Percentiles rank a stretch among this genome's conserved stretches.
Evolutionary conservation across 148 eudicot genomes (phyloP).

Genomic region (Tetragonia tetragonoides): DNA sequence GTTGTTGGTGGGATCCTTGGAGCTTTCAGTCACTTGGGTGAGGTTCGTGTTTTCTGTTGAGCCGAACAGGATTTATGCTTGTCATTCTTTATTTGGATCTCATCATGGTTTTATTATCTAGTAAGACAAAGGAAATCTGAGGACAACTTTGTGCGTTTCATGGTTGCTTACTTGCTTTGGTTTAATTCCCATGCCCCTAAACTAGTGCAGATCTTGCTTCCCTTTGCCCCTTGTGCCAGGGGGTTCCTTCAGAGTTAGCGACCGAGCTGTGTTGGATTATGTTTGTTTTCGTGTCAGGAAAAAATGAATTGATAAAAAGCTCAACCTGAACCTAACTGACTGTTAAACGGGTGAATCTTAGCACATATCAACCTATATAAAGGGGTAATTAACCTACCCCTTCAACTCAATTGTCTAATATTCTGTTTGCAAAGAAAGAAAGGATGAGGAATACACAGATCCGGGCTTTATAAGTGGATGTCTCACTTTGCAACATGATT

Average conservation of each 20-base stretch:
- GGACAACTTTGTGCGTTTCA: background rate
- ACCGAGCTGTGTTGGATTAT: background rate
- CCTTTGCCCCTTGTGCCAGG: background rate
- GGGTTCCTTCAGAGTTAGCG: constrained; percentile 1
- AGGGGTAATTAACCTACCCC: background rate
- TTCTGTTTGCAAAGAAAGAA: background rate
- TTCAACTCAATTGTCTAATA: background rate
- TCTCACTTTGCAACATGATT: background rate
- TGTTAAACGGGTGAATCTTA: background rate
- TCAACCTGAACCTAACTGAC: background rate
- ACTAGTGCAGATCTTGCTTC: constrained; percentile 3
- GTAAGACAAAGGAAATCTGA: constrained; percentile 4
- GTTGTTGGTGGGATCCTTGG: constrained; percentile 94
- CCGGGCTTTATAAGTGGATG: background rate
- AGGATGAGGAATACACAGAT: background rate
- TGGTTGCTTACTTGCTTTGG: background rate
- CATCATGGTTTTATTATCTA: background rate
- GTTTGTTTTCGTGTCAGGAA: background rate
- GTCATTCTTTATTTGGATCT: background rate
- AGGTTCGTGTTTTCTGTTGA: constrained; percentile 47
- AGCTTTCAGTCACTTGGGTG: constrained; percentile 98
- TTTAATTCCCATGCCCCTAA: background rate
- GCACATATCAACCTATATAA: background rate
- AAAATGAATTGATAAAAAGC: background rate
- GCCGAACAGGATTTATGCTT: background rate